Evolutionary conservation across 176 grass and related monocot species (phyloP), one percentile per base, ranked within the genome.

Genomic region (Cocos nucifera): DNA sequence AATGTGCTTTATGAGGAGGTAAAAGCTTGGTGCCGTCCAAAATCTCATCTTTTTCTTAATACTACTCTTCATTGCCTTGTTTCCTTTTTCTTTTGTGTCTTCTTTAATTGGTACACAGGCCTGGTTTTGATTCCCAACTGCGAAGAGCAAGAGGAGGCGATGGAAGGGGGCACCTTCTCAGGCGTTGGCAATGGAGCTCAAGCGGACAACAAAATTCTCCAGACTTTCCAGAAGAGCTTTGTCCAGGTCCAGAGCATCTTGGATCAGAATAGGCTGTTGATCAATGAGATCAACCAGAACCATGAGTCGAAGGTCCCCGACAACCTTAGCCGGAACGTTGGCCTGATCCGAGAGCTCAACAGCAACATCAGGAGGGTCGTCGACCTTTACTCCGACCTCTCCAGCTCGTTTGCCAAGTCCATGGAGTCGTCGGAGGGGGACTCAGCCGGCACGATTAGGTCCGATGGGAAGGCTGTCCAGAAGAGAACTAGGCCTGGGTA

Each of bases 251-350:
- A 90, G 75, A 80, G 59, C 79, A 76, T 90, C 56, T 77, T 90
- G 63, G 82, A 90, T 50, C 82, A 83, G 75, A 90, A 90, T 54
- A 70, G 87, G 79, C 49, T 83, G 75, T 76, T 90, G 60, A 90
- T 90, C 71, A 83, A 49, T 18, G 82, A 90, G 75, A 90, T 90
- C 87, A 90, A 90, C 77, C 81, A 86, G 75, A 90, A 90, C 64
- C 87, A 90, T 39, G 87, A 90, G 62, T 86, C 83, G 16, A 19
- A 73, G 19, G 69, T 73, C 53, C 83, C 87, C 4, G 72, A 79
- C 70, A 71, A 79, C 73, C 75, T 90, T 62, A 77, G 62, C 67
- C 79, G 87, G 26, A 90, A 86, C 72, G 87, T 86, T 15, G 83
- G 87, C 15, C 69, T 90, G 67, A 90, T 90, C 51, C 54, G 87